Conservation (phyloP, 2,329 filamentous ascomycete genomes). For the Ophioceras dolichostomum region DNA sequence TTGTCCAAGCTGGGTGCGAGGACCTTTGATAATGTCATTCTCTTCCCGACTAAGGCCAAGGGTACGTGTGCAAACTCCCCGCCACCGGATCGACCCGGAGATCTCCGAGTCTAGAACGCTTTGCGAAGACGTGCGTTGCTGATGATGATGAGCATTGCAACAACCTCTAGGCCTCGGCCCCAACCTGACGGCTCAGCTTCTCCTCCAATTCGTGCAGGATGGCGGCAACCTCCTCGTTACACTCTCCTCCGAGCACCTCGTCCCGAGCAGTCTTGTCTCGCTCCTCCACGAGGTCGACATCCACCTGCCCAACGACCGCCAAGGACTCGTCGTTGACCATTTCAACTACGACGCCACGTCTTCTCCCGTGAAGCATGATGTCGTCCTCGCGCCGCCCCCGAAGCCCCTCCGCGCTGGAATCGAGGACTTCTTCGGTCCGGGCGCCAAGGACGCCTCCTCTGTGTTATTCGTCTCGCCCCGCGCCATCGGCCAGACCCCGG, state of each 20-base stretch:
- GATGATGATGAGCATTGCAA: too few relatives aligned
- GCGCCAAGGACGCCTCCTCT: slow-evolving; percentile 31
- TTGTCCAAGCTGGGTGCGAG: slow-evolving; percentile 81
- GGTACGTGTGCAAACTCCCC: slow-evolving; percentile 49
- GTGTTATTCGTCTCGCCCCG: slow-evolving; percentile 74
- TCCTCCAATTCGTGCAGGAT: slow-evolving; percentile 83
- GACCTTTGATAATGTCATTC: slow-evolving; percentile 79
- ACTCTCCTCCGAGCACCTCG: slow-evolving; percentile 59
- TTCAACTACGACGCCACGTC: slow-evolving; percentile 80
- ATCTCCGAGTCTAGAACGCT: too few relatives aligned
- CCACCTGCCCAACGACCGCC: slow-evolving; percentile 73
- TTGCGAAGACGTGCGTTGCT: too few relatives aligned
- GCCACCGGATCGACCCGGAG: too few relatives aligned
- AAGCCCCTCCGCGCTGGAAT: slow-evolving; percentile 52
- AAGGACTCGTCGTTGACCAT: slow-evolving; percentile 81
- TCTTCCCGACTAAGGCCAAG: slow-evolving; percentile 85
- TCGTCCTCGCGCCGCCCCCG: slow-evolving; percentile 66
- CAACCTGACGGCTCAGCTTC: slow-evolving; percentile 69
- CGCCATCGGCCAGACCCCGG: slow-evolving; percentile 70
- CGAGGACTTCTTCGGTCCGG: slow-evolving; percentile 64
- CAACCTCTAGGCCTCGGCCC: slow-evolving; percentile 75
- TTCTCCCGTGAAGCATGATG: slow-evolving; percentile 75
- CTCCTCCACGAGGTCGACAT: slow-evolving; percentile 85
- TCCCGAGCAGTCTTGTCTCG: slow-evolving; percentile 61
- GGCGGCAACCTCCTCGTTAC: slow-evolving; percentile 85